Percentiles rank a stretch among this genome's conserved stretches.
Conservation (phyloP, 2,329 filamentous ascomycete species). For the Botryosphaeria dothidea region DNA sequence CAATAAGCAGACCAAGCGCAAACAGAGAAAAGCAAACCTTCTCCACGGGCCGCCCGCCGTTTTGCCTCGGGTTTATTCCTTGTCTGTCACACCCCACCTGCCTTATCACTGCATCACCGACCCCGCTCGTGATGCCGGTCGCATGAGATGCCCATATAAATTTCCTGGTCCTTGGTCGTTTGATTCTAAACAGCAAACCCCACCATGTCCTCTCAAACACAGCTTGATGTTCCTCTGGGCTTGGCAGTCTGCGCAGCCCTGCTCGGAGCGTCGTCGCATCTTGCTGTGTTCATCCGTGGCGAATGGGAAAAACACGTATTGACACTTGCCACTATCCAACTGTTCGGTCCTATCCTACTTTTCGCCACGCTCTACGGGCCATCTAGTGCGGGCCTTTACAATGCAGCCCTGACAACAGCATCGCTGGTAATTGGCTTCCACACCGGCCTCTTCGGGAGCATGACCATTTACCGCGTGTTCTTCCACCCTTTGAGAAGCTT, state of each 20-base stretch:
- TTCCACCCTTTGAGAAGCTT: conserved; percentile 44
- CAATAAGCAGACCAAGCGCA: no score
- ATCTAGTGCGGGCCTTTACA: background rate
- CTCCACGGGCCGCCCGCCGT: no score
- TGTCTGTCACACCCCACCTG: no score
- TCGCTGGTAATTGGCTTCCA: background rate
- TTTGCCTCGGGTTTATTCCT: no score
- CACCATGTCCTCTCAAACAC: background rate
- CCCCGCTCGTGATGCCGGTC: no score
- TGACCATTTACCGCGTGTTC: conserved; percentile 41
- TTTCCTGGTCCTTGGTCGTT: no score
- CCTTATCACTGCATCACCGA: no score
- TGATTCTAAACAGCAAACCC: background rate
- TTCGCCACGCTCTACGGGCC: background rate
- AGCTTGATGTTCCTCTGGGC: background rate
- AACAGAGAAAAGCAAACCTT: no score
- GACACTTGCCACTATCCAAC: background rate
- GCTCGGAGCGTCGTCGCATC: background rate
- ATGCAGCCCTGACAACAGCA: background rate
- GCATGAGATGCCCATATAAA: no score
- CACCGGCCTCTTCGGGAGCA: conserved; percentile 31
- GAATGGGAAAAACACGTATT: background rate
- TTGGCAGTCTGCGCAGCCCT: background rate
- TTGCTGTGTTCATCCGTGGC: background rate
- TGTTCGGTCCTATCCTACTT: background rate